Conservation (phyloP, 116 monocot genomes). For the Cymodocea nodosa region DNA sequence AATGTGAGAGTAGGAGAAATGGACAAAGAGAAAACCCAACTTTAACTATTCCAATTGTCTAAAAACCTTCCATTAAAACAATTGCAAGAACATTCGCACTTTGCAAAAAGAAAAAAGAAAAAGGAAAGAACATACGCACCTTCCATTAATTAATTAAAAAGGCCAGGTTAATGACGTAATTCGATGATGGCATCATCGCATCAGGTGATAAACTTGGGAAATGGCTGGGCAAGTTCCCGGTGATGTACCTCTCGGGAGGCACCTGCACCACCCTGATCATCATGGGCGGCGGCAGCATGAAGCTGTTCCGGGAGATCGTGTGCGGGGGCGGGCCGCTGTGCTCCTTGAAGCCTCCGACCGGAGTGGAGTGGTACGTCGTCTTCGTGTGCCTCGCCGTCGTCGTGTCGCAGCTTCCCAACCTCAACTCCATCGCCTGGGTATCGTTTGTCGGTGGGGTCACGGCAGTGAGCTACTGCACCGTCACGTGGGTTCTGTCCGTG, state of each 20-base stretch:
- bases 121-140: too few relatives aligned
- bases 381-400: slow-evolving; percentile 57
- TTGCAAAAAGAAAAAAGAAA: too few relatives aligned
- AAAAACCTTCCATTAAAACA: too few relatives aligned
- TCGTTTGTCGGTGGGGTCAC: slow-evolving; percentile 55
- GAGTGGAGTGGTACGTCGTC: slow-evolving; percentile 78
- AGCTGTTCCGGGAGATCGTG: slow-evolving; percentile 51
- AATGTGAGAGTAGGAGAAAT: too few relatives aligned
- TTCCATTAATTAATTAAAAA: too few relatives aligned
- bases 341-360: slow-evolving; percentile 26
- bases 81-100: too few relatives aligned
- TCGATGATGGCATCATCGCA: too few relatives aligned
- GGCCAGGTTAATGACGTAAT: too few relatives aligned
- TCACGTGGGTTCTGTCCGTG: slow-evolving; percentile 66
- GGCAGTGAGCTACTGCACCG: slow-evolving; percentile 61
- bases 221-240: slow-evolving; percentile 34
- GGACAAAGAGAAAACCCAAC: too few relatives aligned
- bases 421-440: slow-evolving; percentile 76
- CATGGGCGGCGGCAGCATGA: slow-evolving; percentile 62
- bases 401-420: slow-evolving; percentile 76
- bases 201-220: slow-evolving; percentile 51
- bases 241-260: slow-evolving; percentile 79
- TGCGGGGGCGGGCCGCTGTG: slow-evolving; percentile 27
- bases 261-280: slow-evolving; percentile 56
- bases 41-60: too few relatives aligned